phyloP scores from a whole-genome alignment of 2,329 filamentous ascomycete species.

The Pseudogymnoascus sp. region DNA sequence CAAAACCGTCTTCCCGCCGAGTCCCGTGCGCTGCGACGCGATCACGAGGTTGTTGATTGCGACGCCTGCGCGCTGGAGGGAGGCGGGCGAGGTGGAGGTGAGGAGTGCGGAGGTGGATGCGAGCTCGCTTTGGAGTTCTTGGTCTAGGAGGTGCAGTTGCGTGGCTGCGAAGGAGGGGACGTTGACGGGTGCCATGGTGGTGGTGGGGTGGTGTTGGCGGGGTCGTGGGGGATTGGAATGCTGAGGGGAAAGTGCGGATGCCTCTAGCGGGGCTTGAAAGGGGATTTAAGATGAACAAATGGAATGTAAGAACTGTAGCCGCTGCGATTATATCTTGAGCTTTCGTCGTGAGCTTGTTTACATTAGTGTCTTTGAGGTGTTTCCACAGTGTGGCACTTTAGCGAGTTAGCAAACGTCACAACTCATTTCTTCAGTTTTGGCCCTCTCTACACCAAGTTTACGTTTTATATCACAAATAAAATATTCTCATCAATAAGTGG shows the following conservation, averaged over 20 bases:
- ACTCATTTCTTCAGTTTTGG: neutral
- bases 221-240: neutral
- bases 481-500: neutral
- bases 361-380: neutral
- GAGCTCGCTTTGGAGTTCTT: conserved; percentile 65
- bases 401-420: neutral
- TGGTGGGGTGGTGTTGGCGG: conserved; percentile 17
- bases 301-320: neutral
- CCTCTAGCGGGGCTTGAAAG: neutral
- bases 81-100: conserved; percentile 55
- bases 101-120: conserved; percentile 60
- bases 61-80: conserved; percentile 67
- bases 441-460: neutral
- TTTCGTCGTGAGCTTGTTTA: neutral
- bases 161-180: conserved; percentile 60
- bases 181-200: conserved; percentile 40
- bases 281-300: neutral
- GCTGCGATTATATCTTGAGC: neutral
- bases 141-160: conserved; percentile 61
- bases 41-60: conserved; percentile 70
- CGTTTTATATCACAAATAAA: neutral
- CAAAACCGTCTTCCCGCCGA: conserved; percentile 83
- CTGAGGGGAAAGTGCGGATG: neutral
- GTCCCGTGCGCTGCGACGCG: conserved; percentile 70
- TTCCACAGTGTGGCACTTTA: neutral